phyloP scores from a whole-genome alignment of 371 early-diverging fungal species.

The Globomyces sp. region DNA sequence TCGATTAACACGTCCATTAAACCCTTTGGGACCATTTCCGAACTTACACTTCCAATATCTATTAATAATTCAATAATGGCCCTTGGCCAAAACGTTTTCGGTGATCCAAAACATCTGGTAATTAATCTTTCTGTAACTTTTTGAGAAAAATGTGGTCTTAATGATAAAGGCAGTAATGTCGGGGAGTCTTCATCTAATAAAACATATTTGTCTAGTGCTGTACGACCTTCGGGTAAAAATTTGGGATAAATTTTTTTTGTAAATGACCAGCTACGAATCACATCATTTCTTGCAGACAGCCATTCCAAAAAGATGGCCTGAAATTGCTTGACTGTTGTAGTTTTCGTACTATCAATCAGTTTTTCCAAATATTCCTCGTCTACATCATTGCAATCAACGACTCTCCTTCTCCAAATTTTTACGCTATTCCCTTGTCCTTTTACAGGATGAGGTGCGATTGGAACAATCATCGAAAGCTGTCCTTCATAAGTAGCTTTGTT shows the following conservation, averaged over 20 bases:
- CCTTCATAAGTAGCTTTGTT: constrained; percentile 1
- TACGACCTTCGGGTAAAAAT: too few relatives aligned
- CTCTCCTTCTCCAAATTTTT: neutral
- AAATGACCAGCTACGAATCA: neutral
- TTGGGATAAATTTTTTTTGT: neutral
- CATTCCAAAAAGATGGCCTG: neutral
- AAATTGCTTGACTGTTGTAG: neutral
- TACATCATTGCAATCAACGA: neutral
- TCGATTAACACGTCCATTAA: neutral
- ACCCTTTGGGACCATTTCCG: neutral
- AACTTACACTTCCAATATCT: neutral
- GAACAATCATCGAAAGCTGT: neutral
- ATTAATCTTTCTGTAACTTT: neutral
- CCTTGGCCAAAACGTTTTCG: constrained; percentile 10
- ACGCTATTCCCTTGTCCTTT: neutral
- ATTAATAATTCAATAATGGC: neutral
- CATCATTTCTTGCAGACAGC: constrained; percentile 1
- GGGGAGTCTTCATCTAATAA: too few relatives aligned
- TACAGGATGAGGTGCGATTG: neutral
- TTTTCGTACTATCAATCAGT: neutral
- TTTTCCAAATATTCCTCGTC: constrained; percentile 6
- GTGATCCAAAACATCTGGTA: neutral
- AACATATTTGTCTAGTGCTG: neutral
- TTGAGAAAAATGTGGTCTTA: constrained; percentile 4
- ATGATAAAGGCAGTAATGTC: too few relatives aligned